Evolutionary conservation across 2,329 filamentous ascomycete genomes (phyloP).

Genomic region (Dothidotthia symphoricarpi): DNA sequence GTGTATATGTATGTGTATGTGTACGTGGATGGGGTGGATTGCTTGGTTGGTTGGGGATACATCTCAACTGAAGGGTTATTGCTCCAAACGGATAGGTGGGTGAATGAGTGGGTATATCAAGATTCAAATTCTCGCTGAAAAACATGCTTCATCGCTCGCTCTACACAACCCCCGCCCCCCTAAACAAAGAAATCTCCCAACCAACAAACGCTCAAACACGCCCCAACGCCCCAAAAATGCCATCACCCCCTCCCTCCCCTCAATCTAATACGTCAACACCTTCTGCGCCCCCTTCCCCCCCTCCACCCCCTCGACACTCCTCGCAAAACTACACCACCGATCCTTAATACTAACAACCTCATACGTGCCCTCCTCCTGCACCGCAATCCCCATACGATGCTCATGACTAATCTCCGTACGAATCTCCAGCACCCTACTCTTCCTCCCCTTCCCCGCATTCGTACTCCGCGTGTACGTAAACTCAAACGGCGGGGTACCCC

Average conservation of each 20-base stretch:
- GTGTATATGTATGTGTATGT: too few species aligned
- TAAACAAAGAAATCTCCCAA: too few species aligned
- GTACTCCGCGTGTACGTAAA: constrained; percentile 94
- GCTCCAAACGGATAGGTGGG: constrained; percentile 1
- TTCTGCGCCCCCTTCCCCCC: constrained; percentile 38
- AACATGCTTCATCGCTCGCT: neutral
- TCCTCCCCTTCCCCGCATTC: constrained; percentile 64
- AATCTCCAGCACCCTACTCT: constrained; percentile 77
- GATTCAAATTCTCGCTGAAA: neutral
- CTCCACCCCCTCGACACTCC: constrained; percentile 54
- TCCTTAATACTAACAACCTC: constrained; percentile 97
- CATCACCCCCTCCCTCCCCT: constrained; percentile 1
- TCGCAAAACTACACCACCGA: constrained; percentile 84
- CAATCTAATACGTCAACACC: constrained; percentile 38
- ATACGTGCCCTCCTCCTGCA: constrained; percentile 92
- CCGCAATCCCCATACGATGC: constrained; percentile 75
- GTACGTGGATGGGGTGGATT: too few species aligned
- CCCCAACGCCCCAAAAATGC: constrained; percentile 2
- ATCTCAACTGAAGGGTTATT: neutral
- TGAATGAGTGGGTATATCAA: too few species aligned
- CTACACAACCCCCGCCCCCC: too few species aligned
- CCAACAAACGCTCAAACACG: too few species aligned
- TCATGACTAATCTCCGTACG: constrained; percentile 83
- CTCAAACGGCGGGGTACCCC: constrained; percentile 92
- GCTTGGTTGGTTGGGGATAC: too few species aligned